phyloP scores from a whole-genome alignment of 2,329 filamentous ascomycete species.

The Fusarium pilosicola region DNA sequence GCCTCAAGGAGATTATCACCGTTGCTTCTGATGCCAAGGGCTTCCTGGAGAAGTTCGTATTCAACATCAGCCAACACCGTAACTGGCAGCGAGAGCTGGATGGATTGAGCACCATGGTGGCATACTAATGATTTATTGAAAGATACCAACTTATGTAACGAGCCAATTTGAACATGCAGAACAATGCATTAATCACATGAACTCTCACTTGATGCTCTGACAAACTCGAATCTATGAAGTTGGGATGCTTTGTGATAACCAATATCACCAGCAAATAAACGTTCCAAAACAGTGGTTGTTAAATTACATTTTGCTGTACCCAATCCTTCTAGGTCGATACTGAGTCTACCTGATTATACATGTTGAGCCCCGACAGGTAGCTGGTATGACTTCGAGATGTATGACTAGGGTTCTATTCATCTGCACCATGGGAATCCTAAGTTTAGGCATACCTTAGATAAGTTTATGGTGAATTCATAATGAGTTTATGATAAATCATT shows the following conservation, averaged over 20 bases:
- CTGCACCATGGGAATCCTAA: fast-evolving
- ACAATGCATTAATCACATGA: not conserved
- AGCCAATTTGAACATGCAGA: not conserved
- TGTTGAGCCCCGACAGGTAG: not conserved
- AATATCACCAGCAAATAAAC: not conserved
- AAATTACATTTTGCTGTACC: fast-evolving
- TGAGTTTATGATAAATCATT: not conserved
- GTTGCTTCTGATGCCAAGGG: slow-evolving; percentile 74
- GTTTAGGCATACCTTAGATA: not conserved
- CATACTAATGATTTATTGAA: slow-evolving; percentile 65
- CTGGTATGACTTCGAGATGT: not conserved
- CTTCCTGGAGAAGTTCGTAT: slow-evolving; percentile 78
- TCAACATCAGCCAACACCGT: slow-evolving; percentile 75
- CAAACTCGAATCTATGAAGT: not conserved
- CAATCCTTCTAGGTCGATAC: no score
- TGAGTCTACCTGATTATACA: no score
- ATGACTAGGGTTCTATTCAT: not conserved
- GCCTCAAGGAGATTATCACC: slow-evolving; percentile 68
- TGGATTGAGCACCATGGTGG: slow-evolving; percentile 72
- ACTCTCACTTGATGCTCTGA: not conserved
- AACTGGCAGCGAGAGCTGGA: slow-evolving; percentile 80
- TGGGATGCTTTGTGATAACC: fast-evolving
- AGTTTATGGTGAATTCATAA: not conserved
- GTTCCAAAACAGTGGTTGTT: fast-evolving
- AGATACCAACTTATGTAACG: slow-evolving; percentile 17